Evolutionary conservation across 2,329 filamentous ascomycete species (phyloP).

Genomic region (Delphinella strobiligena): DNA sequence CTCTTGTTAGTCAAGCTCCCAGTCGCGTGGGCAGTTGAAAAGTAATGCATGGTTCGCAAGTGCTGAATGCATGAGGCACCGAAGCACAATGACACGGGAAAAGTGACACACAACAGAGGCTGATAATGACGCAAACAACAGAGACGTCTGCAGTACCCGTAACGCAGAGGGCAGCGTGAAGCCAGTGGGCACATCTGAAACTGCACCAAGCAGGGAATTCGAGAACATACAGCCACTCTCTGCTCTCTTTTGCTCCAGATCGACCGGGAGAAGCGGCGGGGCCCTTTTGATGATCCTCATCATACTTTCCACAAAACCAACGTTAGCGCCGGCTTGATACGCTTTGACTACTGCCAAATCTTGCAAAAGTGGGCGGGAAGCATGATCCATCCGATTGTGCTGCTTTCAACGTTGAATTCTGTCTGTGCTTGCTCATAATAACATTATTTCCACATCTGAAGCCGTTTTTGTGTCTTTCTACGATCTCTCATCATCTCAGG

Average conservation of each 20-base stretch:
- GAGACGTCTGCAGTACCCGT: too few species aligned
- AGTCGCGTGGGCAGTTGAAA: neutral
- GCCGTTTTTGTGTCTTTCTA: too few species aligned
- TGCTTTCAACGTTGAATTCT: neutral
- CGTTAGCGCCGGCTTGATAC: neutral
- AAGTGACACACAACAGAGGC: neutral
- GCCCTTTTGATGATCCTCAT: neutral
- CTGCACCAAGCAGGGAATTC: neutral
- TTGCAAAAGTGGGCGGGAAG: neutral
- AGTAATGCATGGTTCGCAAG: too few species aligned
- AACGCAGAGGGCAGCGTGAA: neutral
- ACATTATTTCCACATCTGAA: neutral
- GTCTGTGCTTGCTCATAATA: neutral
- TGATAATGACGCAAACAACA: neutral
- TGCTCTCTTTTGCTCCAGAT: neutral
- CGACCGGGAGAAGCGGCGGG: neutral
- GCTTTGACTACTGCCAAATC: neutral
- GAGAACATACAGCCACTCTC: neutral
- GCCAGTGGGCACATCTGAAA: neutral
- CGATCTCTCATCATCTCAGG: neutral
- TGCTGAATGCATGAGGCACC: too few species aligned
- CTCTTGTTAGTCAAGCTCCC: too few species aligned
- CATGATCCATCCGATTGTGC: neutral
- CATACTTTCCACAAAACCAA: neutral
- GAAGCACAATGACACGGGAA: too few species aligned